Percentiles rank a stretch among this genome's conserved stretches.
phyloP scores from a whole-genome alignment of 371 early-diverging fungal genomes.

The Mucor saturninus region DNA sequence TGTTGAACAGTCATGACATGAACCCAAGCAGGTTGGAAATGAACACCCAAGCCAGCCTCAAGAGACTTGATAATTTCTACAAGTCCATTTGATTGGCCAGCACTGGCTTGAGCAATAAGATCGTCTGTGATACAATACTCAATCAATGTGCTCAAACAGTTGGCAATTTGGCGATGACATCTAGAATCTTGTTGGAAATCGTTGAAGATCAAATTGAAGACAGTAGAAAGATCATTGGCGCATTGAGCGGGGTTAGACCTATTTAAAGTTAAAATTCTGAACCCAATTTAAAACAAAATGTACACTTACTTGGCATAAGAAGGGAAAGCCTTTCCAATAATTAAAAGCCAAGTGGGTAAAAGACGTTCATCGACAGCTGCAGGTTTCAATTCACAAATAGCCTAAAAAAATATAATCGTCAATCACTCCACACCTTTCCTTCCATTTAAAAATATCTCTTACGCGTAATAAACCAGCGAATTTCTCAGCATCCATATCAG shows the following conservation, averaged over 20 bases:
- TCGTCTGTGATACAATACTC: constrained; percentile 72
- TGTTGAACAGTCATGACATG: constrained; percentile 78
- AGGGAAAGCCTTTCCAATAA: constrained; percentile 76
- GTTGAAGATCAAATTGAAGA: constrained; percentile 76
- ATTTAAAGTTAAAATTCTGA: neutral
- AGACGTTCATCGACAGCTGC: constrained; percentile 81
- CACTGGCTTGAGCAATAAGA: constrained; percentile 61
- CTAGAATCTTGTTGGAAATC: constrained; percentile 72
- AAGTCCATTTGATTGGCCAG: constrained; percentile 46
- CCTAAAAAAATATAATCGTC: constrained; percentile 37
- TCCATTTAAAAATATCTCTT: constrained; percentile 29
- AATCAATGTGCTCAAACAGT: constrained; percentile 71
- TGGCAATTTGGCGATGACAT: constrained; percentile 59
- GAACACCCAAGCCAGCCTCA: constrained; percentile 71
- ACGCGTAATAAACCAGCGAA: constrained; percentile 54
- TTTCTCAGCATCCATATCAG: constrained; percentile 63
- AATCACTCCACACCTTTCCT: constrained; percentile 16
- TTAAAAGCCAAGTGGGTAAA: constrained; percentile 85
- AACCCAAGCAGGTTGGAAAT: constrained; percentile 84
- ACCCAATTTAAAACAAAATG: neutral
- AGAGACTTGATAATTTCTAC: constrained; percentile 56
- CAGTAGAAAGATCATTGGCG: constrained; percentile 63
- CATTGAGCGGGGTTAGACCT: constrained; percentile 53
- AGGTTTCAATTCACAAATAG: constrained; percentile 82
- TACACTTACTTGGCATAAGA: constrained; percentile 60